Base-by-base conservation (phyloP, 2,329 filamentous ascomycete species). In the Tothia fuscella region DNA sequence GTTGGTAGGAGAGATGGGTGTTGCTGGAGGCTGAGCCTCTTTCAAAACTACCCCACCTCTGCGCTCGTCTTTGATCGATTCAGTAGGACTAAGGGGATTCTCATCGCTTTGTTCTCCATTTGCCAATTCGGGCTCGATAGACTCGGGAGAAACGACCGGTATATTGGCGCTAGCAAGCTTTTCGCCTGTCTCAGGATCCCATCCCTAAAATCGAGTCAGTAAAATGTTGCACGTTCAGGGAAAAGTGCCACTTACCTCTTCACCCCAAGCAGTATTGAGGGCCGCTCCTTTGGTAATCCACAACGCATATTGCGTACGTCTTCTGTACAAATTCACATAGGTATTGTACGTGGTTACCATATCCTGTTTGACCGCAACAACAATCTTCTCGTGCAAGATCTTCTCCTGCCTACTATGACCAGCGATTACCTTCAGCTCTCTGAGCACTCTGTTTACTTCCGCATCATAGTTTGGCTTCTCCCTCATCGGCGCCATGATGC, bases 281-380 rank as follows among this genome's bases (percentile, higher is more conserved):
- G 20, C 34, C 10, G 39, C 39, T 10, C 39, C 39, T 24, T 41
- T 29, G 6, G 39, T 32, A 12, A 41, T 31, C 39, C 39, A 41
- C 30, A 33, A 31, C 13, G 39, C 39, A 24, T 41, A 41, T 6
- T 33, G 24, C 13, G 34, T 41, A n/a, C 39, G 39, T 24, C 39
- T 29, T 20, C 29, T 17, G 21, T 41, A 33, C 30, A 41, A 33
- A 29, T 41, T 20, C 4, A 41, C 17, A 19, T 21, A 24, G 2
- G 26, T 31, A 7, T 34, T 41, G 29, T 31, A 41, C n/a, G 16
- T 20, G 30, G 26, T 26, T 4, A 33, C 30, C 16, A 41, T 19
- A 17, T 41, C 39, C 9, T 35, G 29, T 20, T 20, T 41, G 19
- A 41, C 2, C 5, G 20, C 19, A 10, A 5, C 9, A 19, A 20